phyloP scores from a whole-genome alignment of 306 rosid genomes.

The Hippophae rhamnoides region DNA sequence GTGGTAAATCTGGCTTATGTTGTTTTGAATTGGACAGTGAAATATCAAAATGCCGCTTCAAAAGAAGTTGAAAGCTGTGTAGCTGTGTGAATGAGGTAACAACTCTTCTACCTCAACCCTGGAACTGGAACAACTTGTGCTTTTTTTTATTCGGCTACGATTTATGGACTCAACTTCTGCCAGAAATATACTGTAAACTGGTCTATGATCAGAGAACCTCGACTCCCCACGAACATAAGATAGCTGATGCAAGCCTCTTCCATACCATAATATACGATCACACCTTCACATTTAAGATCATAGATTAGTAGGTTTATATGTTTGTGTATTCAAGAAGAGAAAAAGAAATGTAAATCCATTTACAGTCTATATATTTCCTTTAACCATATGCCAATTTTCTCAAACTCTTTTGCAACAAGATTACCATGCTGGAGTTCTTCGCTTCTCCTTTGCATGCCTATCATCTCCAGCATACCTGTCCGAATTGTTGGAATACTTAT shows the following conservation, averaged over 20 bases:
- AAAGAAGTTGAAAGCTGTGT: conserved; percentile 42
- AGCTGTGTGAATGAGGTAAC: conserved; percentile 55
- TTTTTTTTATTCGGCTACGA: conserved; percentile 58
- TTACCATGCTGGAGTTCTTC: conserved; percentile 99
- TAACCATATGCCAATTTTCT: neutral
- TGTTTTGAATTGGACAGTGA: conserved; percentile 18
- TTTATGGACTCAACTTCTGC: conserved; percentile 77
- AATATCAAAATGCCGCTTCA: conserved; percentile 27
- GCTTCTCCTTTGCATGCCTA: conserved; percentile 69
- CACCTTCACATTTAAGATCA: conserved; percentile 54
- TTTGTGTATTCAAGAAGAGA: neutral
- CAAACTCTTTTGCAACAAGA: conserved; percentile 4
- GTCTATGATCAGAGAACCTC: conserved; percentile 92
- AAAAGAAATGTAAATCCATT: neutral
- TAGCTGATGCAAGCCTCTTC: conserved; percentile 76
- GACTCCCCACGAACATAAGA: conserved; percentile 95
- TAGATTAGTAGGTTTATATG: conserved; percentile 9
- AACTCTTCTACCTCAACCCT: conserved; percentile 89
- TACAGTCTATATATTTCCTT: neutral
- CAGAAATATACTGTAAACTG: conserved; percentile 67
- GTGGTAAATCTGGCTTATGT: conserved; percentile 16
- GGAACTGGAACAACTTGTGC: conserved; percentile 77
- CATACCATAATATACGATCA: conserved; percentile 87
- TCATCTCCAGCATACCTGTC: conserved; percentile 92
- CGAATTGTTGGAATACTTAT: conserved; percentile 91